Evolutionary conservation across 768 basidiomycete species (phyloP), one percentile per base, ranked within the genome.

Genomic region (Lactarius vividus): DNA sequence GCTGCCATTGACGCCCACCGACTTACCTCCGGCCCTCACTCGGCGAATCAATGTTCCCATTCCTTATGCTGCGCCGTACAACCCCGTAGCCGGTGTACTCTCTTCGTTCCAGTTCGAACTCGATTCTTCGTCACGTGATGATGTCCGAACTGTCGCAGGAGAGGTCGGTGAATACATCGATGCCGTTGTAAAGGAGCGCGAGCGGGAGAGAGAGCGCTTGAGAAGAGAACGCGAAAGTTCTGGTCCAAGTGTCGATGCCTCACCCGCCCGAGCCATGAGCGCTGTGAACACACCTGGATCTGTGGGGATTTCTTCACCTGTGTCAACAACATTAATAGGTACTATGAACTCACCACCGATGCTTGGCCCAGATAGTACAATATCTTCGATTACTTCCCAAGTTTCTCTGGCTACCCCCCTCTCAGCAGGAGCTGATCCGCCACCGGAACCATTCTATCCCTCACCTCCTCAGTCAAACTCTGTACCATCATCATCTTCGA

Each of bases 111-210:
- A 85, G 0, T 76, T 86, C 20, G 66, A 67, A 23, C 57, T 40
- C 3, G 68, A 62, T 80, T 82, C 49, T 7, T 69, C 20, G 59
- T 64, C 55, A 70, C 69, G 61, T 69, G 72, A 1, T 58, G 82
- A 82, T 60, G 75, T 88, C 13, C 79, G 80, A 23, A 77, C 75
- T 6, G 81, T 88, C 7, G 88, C 88, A 2, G 72, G 78, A 2
- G 86, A 89, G 72, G 82, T 90, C 20, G 84, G 85, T 35, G 79
- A 79, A 2, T 93, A 90, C 70, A 88, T 94, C 7, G 92, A 94
- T 63, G 82, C 83, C 10, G 83, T 92, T 6, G 87, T 86, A 4
- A 84, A 84, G 68, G 92, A 94, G 71, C 80, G 92, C 20, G 92
- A 94, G 66, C 80, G 81, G 63, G 92, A 94, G 74, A 80, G 90